Conservation (phyloP, 2,329 filamentous ascomycete species). For the Curvularia sp. region DNA sequence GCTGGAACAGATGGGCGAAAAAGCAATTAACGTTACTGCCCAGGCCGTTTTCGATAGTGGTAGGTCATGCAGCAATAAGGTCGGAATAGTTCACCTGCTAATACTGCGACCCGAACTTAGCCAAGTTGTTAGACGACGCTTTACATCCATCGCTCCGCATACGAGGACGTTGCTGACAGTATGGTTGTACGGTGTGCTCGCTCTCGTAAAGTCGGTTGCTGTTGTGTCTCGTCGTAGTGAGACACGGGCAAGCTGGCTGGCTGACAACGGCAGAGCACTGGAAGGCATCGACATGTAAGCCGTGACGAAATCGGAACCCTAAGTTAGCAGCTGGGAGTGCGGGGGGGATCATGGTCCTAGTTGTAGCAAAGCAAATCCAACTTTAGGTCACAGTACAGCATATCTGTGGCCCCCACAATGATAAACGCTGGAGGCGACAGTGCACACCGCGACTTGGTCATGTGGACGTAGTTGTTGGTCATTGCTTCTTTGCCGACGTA, state of each 20-base stretch:
- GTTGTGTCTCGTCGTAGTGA: slow-evolving; percentile 1
- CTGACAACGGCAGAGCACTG: background rate
- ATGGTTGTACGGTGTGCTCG: background rate
- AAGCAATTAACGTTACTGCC: slow-evolving; percentile 5
- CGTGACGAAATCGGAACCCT: slow-evolving; percentile 29
- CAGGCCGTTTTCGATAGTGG: background rate
- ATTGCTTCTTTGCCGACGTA: slow-evolving; percentile 3
- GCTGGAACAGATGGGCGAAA: slow-evolving; percentile 10
- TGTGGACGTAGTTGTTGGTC: slow-evolving; percentile 5
- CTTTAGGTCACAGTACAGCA: slow-evolving; percentile 18
- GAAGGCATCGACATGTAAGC: background rate
- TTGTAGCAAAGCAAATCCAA: slow-evolving; percentile 13
- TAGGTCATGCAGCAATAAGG: slow-evolving; percentile 1
- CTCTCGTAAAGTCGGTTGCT: background rate
- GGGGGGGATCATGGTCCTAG: slow-evolving; percentile 18
- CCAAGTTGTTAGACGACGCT: slow-evolving; percentile 25
- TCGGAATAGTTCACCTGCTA: slow-evolving; percentile 3
- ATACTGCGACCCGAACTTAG: slow-evolving; percentile 9
- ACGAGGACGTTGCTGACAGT: background rate
- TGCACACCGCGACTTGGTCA: slow-evolving; percentile 10
- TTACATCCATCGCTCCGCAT: background rate
- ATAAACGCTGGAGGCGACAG: slow-evolving; percentile 21
- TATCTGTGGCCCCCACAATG: slow-evolving; percentile 13
- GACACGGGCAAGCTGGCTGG: background rate
- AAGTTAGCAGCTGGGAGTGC: slow-evolving; percentile 13